A percentile compares a stretch with the other conserved stretches of the same genome.
Evolutionary conservation across 805 yeast species (phyloP).

Genomic region (Starmerella sp.): DNA sequence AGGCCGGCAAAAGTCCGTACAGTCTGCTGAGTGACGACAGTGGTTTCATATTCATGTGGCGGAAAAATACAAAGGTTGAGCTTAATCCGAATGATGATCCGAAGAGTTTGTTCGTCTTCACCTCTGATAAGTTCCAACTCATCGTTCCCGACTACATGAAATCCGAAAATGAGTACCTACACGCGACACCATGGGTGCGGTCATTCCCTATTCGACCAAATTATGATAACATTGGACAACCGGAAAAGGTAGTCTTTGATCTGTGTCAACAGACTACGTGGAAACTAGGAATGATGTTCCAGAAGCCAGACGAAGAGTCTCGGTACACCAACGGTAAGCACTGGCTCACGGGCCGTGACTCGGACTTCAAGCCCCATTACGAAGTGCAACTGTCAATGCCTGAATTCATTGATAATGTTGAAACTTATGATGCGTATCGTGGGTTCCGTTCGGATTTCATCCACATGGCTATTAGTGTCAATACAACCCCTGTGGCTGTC

Average conservation of each 20-base stretch:
- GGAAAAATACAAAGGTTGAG: slow-evolving; percentile 45
- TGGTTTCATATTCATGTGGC: slow-evolving; percentile 70
- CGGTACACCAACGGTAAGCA: not conserved
- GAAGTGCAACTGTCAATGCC: slow-evolving; percentile 54
- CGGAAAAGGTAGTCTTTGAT: slow-evolving; percentile 44
- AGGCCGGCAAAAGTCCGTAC: slow-evolving; percentile 76
- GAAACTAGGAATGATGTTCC: slow-evolving; percentile 66
- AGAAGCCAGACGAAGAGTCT: slow-evolving; percentile 35
- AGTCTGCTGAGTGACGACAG: slow-evolving; percentile 51
- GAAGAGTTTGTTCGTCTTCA: slow-evolving; percentile 50
- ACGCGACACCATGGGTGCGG: slow-evolving; percentile 24
- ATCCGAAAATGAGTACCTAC: slow-evolving; percentile 26
- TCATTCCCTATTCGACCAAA: slow-evolving; percentile 22
- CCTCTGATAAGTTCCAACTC: slow-evolving; percentile 51
- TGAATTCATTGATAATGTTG: slow-evolving; percentile 35
- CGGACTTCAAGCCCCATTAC: slow-evolving; percentile 49
- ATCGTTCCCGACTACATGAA: slow-evolving; percentile 67
- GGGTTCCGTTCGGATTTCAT: slow-evolving; percentile 75
- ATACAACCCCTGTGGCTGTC: slow-evolving; percentile 2
- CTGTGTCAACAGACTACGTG: slow-evolving; percentile 61
- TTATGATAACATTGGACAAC: slow-evolving; percentile 21
- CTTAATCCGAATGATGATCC: slow-evolving; percentile 63
- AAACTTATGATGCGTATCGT: slow-evolving; percentile 62
- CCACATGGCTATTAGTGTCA: slow-evolving; percentile 53
- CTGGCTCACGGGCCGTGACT: slow-evolving; percentile 29